A percentile compares a stretch with the other conserved stretches of the same genome.
Evolutionary conservation across 2,329 filamentous ascomycete genomes (phyloP).

Genomic region (Trichoderma sp.): DNA sequence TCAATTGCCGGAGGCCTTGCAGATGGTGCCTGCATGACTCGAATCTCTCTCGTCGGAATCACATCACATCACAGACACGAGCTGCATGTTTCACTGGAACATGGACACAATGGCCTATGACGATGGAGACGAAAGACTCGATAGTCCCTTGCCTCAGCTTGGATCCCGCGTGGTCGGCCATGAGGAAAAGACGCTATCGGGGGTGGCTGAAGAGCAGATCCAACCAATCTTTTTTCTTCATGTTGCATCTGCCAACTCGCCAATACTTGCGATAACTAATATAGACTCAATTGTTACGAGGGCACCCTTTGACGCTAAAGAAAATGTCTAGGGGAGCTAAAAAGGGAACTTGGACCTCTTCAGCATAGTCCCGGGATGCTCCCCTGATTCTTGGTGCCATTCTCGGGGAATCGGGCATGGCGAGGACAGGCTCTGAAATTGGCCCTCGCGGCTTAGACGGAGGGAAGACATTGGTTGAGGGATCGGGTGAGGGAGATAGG

Average conservation of each 20-base stretch:
- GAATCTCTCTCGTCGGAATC: neutral
- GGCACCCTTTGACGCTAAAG: slow-evolving; percentile 15
- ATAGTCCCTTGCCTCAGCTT: neutral
- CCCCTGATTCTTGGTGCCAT: neutral
- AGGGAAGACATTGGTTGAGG: neutral
- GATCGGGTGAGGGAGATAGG: neutral
- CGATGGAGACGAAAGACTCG: neutral
- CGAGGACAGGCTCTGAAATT: neutral
- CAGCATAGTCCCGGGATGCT: slow-evolving; percentile 5
- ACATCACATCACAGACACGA: slow-evolving; percentile 13
- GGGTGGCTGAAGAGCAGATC: neutral
- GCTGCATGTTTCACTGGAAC: neutral
- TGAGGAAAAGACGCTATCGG: neutral
- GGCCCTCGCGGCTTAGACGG: neutral
- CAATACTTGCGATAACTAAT: neutral
- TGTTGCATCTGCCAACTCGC: neutral
- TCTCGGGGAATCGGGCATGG: slow-evolving; percentile 9
- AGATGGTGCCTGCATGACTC: slow-evolving; percentile 18
- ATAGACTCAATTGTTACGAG: neutral
- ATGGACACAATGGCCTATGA: neutral
- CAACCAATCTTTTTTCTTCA: neutral
- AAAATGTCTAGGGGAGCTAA: neutral
- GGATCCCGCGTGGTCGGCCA: neutral
- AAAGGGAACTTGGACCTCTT: slow-evolving; percentile 12
- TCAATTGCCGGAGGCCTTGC: slow-evolving; percentile 15